Evolutionary conservation across 352 stramenopile genomes (phyloP).

Genomic region (Pythium diclinum): DNA sequence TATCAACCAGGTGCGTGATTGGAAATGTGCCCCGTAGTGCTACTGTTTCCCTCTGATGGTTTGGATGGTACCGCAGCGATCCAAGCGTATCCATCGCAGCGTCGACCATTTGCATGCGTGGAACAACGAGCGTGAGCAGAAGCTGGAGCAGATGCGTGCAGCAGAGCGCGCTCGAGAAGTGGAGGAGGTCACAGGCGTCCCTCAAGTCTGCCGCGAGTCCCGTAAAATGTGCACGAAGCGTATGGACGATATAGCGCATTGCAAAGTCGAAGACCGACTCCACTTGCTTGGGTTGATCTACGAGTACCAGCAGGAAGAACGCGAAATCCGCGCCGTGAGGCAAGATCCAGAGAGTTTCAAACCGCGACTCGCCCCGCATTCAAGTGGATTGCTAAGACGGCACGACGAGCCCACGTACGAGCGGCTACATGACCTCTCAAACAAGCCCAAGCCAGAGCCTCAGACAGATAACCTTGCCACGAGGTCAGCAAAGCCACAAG

Average conservation of each 20-base stretch:
- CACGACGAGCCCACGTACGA: constrained; percentile 37
- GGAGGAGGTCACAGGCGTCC: constrained; percentile 32
- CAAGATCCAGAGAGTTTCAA: constrained; percentile 19
- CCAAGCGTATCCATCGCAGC: constrained; percentile 50
- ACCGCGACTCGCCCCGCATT: constrained; percentile 52
- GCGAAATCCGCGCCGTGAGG: constrained; percentile 20
- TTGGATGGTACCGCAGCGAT: constrained; percentile 37
- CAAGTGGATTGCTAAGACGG: constrained; percentile 35
- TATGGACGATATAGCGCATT: constrained; percentile 49
- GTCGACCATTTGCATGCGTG: constrained; percentile 64
- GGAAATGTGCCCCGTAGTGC: no score
- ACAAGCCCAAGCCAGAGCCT: constrained; percentile 14
- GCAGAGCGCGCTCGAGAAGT: constrained; percentile 33
- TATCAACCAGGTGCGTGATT: constrained; percentile 52
- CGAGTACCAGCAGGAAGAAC: constrained; percentile 62
- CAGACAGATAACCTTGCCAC: background rate
- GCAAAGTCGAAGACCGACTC: constrained; percentile 67
- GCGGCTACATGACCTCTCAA: constrained; percentile 46
- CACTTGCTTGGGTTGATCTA: constrained; percentile 71
- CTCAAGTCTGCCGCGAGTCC: constrained; percentile 27
- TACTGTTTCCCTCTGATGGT: background rate
- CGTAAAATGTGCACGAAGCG: constrained; percentile 34
- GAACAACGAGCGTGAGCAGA: constrained; percentile 56
- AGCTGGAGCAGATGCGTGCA: constrained; percentile 42
- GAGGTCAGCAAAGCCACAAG: constrained; percentile 8